These are phyloP conservation scores for Sordariomycetes sp. DNA, from an alignment of 2,329 filamentous ascomycete species.

Conservation along the genomic window DNA sequence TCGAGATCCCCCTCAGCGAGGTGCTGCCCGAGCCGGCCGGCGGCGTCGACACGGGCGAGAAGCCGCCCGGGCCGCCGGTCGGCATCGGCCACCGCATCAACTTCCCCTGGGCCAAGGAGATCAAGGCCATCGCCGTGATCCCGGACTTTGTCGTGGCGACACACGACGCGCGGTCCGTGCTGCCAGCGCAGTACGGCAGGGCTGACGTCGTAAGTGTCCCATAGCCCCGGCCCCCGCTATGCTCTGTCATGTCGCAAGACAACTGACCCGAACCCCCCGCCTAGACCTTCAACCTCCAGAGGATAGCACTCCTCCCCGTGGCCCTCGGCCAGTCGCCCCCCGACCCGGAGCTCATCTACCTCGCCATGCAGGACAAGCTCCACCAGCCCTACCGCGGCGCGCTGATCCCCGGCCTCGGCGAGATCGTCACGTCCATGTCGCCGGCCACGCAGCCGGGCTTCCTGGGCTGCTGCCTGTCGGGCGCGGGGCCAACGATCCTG, in stretches of 20 bases:
- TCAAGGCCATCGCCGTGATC: conserved; percentile 95
- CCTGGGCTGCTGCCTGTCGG: conserved; percentile 87
- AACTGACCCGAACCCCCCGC: too few species aligned
- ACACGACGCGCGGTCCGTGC: conserved; percentile 74
- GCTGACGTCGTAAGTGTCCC: conserved; percentile 63
- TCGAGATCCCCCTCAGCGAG: conserved; percentile 89
- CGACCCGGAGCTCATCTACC: conserved; percentile 86
- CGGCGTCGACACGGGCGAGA: conserved; percentile 78
- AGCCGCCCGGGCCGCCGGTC: conserved; percentile 76
- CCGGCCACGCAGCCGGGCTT: conserved; percentile 79
- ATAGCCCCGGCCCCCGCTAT: background rate
- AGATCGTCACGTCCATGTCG: conserved; percentile 86
- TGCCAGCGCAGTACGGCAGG: conserved; percentile 70
- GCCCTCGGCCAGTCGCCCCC: conserved; percentile 84
- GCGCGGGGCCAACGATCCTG: conserved; percentile 88
- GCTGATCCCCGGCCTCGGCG: conserved; percentile 81
- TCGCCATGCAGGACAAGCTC: conserved; percentile 97
- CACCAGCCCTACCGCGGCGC: conserved; percentile 93
- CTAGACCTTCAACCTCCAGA: conserved; percentile 82
- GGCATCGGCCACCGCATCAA: conserved; percentile 95
- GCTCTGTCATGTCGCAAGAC: background rate
- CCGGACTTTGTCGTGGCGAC: conserved; percentile 95
- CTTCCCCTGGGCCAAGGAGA: conserved; percentile 86
- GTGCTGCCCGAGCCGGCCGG: conserved; percentile 85
- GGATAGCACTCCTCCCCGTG: conserved; percentile 81